Conservation (phyloP, 2,329 filamentous ascomycete genomes). For the Pyrenophora seminiperda region DNA sequence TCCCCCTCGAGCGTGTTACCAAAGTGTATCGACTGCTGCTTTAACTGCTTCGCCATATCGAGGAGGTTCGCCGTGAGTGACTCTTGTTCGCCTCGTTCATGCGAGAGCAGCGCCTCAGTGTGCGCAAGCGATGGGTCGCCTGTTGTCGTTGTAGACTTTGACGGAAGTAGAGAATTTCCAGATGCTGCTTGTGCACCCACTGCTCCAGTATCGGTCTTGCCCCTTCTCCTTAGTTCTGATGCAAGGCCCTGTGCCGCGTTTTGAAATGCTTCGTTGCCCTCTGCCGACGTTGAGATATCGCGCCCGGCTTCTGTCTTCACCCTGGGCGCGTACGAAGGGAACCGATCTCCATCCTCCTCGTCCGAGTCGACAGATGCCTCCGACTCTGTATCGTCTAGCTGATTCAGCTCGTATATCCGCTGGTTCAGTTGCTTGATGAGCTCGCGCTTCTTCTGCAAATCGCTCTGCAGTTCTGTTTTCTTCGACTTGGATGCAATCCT, state of each 20-base stretch:
- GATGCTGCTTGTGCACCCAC: conserved; percentile 33
- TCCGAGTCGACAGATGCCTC: conserved; percentile 46
- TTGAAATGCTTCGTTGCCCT: conserved; percentile 42
- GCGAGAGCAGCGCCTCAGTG: conserved; percentile 72
- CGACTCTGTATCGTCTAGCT: conserved; percentile 55
- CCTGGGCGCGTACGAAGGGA: conserved; percentile 51
- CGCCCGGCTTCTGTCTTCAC: conserved; percentile 39
- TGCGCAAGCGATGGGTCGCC: conserved; percentile 36
- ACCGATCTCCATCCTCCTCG: conserved; percentile 52
- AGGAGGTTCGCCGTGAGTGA: conserved; percentile 80
- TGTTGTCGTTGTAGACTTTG: conserved; percentile 34
- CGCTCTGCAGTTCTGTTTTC: conserved; percentile 65
- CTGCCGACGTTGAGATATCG: conserved; percentile 35
- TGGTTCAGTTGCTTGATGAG: conserved; percentile 69
- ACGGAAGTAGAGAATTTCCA: conserved; percentile 51
- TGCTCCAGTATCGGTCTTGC: conserved; percentile 27
- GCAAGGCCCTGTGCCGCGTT: conserved; percentile 43
- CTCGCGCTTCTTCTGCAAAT: conserved; percentile 69
- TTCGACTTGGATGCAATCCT: conserved; percentile 51
- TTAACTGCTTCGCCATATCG: conserved; percentile 76
- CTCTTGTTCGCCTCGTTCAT: conserved; percentile 83
- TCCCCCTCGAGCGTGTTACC: conserved; percentile 73
- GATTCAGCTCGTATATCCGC: conserved; percentile 69
- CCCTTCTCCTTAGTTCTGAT: conserved; percentile 42
- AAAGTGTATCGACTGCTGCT: conserved; percentile 74